Evolutionary conservation across 371 early-diverging fungal species (phyloP).

Genomic region (Massospora cicadina): DNA sequence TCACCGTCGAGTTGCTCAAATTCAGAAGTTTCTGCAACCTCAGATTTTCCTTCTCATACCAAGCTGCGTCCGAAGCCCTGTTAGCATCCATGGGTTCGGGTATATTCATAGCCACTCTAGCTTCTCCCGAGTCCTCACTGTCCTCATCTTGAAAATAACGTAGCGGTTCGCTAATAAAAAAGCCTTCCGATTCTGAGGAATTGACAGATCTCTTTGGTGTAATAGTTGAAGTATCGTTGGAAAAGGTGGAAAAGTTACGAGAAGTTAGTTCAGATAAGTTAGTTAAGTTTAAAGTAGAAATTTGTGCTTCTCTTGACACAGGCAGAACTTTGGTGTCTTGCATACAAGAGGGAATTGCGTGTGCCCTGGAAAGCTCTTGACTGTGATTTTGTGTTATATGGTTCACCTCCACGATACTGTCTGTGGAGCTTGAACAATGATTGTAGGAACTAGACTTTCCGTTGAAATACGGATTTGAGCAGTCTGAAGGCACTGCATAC

Average conservation of each 20-base stretch:
- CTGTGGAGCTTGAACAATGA: not conserved
- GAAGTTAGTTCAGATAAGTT: not conserved
- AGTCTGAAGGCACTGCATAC: not conserved
- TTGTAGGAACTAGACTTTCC: not conserved
- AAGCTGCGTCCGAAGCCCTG: not conserved
- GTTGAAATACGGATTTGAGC: not conserved
- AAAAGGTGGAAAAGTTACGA: not conserved
- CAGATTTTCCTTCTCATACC: not conserved
- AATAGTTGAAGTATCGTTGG: not conserved
- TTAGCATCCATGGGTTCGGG: not conserved
- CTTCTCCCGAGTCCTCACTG: not conserved
- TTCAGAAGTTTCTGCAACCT: not conserved
- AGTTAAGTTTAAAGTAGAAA: not conserved
- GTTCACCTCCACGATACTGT: not conserved
- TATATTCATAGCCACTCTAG: not conserved
- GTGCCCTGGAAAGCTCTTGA: not conserved
- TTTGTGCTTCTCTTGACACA: not conserved
- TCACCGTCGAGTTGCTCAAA: not conserved
- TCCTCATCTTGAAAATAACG: constrained; percentile 1
- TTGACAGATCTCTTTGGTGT: not conserved
- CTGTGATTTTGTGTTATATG: not conserved
- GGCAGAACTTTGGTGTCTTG: not conserved
- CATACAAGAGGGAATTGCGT: not conserved
- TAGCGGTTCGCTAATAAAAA: not conserved
- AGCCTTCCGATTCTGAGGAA: not conserved